Percentiles rank a stretch among this genome's conserved stretches.
These are phyloP conservation scores for Rhizopus sp. DNA, from an alignment of 371 early-diverging fungal genomes.

Conservation along the genomic window DNA sequence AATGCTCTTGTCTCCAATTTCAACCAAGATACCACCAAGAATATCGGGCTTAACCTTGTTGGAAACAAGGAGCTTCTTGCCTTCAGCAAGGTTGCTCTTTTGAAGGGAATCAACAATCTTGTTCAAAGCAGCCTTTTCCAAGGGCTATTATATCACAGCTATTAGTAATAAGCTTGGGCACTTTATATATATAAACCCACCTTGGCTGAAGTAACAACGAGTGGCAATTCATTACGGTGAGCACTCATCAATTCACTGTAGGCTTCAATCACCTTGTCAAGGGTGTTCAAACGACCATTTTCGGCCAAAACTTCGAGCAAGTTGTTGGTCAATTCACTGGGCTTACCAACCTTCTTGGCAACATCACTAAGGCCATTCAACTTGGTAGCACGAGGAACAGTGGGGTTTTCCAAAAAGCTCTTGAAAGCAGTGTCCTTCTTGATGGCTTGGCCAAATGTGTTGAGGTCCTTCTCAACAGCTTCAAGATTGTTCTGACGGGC, in stretches of 20 bases:
- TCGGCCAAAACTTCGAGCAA: constrained; percentile 90
- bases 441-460: constrained; percentile 64
- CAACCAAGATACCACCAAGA: constrained; percentile 95
- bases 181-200: constrained; percentile 27
- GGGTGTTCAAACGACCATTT: constrained; percentile 91
- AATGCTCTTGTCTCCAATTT: constrained; percentile 97
- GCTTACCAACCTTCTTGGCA: constrained; percentile 67
- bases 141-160: constrained; percentile 31
- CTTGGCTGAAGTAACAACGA: constrained; percentile 91
- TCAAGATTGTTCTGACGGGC: constrained; percentile 81
- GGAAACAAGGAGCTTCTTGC: constrained; percentile 70
- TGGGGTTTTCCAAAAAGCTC: constrained; percentile 85
- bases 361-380: constrained; percentile 68
- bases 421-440: constrained; percentile 75
- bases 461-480: constrained; percentile 87
- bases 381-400: constrained; percentile 79
- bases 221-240: constrained; percentile 88
- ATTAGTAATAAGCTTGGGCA: background rate
- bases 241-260: constrained; percentile 89
- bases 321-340: constrained; percentile 83
- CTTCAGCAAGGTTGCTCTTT: constrained; percentile 55
- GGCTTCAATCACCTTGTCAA: constrained; percentile 78
- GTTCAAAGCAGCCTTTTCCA: constrained; percentile 55
- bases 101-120: constrained; percentile 53
- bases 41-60: constrained; percentile 95